A percentile compares a stretch with the other conserved stretches of the same genome.
Conservation (phyloP, 257 asterid species). For the Pogostemon cablin region DNA sequence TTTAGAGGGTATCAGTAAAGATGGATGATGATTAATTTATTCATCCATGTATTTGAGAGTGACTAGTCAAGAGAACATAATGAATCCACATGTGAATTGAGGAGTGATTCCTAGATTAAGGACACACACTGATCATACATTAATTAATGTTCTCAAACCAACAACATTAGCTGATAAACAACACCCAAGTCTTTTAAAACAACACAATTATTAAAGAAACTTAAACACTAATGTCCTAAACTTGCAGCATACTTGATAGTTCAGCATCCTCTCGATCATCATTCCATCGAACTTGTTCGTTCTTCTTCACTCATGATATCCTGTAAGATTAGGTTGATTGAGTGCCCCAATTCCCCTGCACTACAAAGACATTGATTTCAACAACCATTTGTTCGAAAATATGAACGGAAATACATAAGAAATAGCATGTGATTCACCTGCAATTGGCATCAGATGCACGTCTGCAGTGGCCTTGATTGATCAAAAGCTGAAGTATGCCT, state of each 20-base stretch:
- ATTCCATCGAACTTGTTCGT: slow-evolving; percentile 14
- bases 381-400: slow-evolving; percentile 9
- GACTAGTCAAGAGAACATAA: background rate
- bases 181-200: background rate
- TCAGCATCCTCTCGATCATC: slow-evolving; percentile 12
- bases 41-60: background rate
- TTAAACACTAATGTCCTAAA: slow-evolving; percentile 22
- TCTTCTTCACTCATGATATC: slow-evolving; percentile 18
- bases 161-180: slow-evolving; percentile 37
- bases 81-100: background rate
- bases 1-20: background rate
- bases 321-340: background rate
- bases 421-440: slow-evolving; percentile 34
- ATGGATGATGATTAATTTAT: background rate
- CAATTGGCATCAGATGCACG: slow-evolving; percentile 58
- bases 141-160: slow-evolving; percentile 14
- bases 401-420: background rate
- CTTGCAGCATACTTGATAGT: slow-evolving; percentile 25
- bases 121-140: slow-evolving; percentile 21
- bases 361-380: background rate
- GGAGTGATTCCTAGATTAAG: slow-evolving; percentile 21
- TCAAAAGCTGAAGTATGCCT: slow-evolving; percentile 41
- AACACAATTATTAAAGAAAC: slow-evolving; percentile 23
- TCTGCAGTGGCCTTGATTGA: slow-evolving; percentile 54
- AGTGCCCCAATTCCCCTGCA: slow-evolving; percentile 11